Evolutionary conservation across 352 stramenopile species (phyloP), one percentile per base, ranked within the genome.

Genomic region (Pythium phragmiticola): DNA sequence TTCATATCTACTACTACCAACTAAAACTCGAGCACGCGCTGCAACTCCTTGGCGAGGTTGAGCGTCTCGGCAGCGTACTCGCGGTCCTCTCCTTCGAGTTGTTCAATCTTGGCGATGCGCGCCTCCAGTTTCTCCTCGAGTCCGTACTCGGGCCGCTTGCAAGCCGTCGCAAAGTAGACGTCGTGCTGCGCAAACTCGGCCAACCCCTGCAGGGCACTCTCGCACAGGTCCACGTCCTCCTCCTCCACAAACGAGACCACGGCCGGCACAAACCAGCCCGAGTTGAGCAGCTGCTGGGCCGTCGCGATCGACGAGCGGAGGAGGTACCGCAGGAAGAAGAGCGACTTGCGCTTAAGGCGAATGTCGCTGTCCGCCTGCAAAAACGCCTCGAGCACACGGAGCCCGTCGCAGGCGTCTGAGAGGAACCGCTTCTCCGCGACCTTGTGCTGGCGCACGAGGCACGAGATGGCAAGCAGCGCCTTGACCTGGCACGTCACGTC

Each of bases 291-390:
- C 13, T 74, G 33, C 50, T 84, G 70, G 0, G 82, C 81, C 17
- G 82, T 92, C 19, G 69, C 66, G 3, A 73, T 72, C 7, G 75
- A 81, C 47, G 75, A 89, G 62, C 82, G 76, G 49, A 90, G 83
- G 11, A 95, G 63, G 69, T 92, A 94, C 16, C 84, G 83, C 60
- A 92, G 63, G 52, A 95, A 87, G 65, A 95, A 95, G 12, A 95
- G 71, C 60, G 87, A 73, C 67, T 92, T 93, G 63, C 87, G 84
- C 67, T 92, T 80, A 52, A 95, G 69, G 5, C 84, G 80, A 43
- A 93, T 63, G 66, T 93, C 87, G 41, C 62, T 68, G 12, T 71
- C 71, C 0, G 56, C n/a, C 53, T 75, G 36, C 41, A 95, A 36
- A 37, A 86, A 89, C n/a, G 52, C 30, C 53, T 81, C 66, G 23